Percentiles rank a stretch among this genome's conserved stretches.
phyloP scores from a whole-genome alignment of 176 grass and related monocot species.

The Pontederia paniculata region DNA sequence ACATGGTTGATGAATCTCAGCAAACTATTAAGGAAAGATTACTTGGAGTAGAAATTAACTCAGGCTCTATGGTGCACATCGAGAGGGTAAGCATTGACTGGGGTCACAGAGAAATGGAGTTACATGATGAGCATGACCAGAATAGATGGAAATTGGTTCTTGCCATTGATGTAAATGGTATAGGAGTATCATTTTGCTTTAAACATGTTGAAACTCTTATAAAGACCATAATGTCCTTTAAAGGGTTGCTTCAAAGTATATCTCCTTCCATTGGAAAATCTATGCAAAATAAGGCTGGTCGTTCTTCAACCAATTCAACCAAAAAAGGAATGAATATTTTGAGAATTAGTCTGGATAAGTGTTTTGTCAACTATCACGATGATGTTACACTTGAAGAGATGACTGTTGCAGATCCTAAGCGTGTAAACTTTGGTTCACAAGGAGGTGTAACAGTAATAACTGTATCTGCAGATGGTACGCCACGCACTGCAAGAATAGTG shows the following conservation, averaged over 20 bases:
- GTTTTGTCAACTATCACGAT: conserved; percentile 56
- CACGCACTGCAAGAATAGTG: conserved; percentile 63
- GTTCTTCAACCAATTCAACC: conserved; percentile 34
- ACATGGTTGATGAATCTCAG: conserved; percentile 33
- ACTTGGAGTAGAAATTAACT: conserved; percentile 16
- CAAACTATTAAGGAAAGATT: conserved; percentile 40
- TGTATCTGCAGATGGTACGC: conserved; percentile 42
- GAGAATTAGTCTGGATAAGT: conserved; percentile 54
- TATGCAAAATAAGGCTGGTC: conserved; percentile 26
- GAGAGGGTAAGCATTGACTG: conserved; percentile 44
- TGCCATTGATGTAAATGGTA: conserved; percentile 52
- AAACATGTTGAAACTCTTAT: conserved; percentile 63
- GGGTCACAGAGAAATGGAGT: conserved; percentile 36
- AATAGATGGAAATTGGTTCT: conserved; percentile 21
- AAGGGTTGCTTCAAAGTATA: conserved; percentile 58
- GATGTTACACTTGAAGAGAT: conserved; percentile 70
- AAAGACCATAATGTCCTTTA: conserved; percentile 54
- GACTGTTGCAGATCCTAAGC: conserved; percentile 75
- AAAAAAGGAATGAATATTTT: conserved; percentile 50
- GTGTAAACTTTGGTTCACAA: conserved; percentile 87
- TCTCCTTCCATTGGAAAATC: conserved; percentile 43
- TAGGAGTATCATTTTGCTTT: conserved; percentile 53
- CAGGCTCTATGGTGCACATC: conserved; percentile 48
- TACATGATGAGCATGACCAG: conserved; percentile 33
- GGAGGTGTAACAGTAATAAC: conserved; percentile 67